Evolutionary conservation across 768 basidiomycete genomes (phyloP).

Genomic region (Phanerochaete sordida): DNA sequence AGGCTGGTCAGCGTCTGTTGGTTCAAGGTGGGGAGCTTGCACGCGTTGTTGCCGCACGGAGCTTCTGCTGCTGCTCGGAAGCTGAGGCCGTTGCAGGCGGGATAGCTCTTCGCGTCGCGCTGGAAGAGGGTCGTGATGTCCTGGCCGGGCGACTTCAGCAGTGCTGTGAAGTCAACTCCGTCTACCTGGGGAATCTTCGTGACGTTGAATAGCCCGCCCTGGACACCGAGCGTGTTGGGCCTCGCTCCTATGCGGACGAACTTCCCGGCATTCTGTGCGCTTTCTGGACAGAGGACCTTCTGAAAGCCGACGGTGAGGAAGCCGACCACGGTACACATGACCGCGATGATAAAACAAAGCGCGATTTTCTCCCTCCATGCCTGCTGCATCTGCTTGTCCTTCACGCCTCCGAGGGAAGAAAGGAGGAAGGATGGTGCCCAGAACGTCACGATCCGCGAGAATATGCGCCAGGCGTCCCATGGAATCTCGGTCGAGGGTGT

Average conservation of each 20-base stretch:
- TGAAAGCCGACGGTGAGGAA: constrained; percentile 95
- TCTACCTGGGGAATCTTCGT: constrained; percentile 44
- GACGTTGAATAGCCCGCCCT: constrained; percentile 76
- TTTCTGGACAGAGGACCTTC: constrained; percentile 82
- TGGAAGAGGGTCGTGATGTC: constrained; percentile 89
- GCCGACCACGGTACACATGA: constrained; percentile 77
- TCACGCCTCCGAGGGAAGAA: constrained; percentile 71
- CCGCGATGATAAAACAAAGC: constrained; percentile 79
- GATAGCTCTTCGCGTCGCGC: constrained; percentile 62
- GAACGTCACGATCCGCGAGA: constrained; percentile 76
- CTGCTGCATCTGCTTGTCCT: constrained; percentile 72
- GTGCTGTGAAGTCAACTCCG: constrained; percentile 54
- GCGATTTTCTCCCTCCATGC: constrained; percentile 99
- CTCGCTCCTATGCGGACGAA: constrained; percentile 49
- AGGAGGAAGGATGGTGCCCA: constrained; percentile 87
- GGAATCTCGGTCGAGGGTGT: constrained; percentile 27
- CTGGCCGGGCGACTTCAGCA: constrained; percentile 64
- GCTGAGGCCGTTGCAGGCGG: constrained; percentile 56
- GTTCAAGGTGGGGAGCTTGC: constrained; percentile 64
- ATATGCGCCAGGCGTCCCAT: constrained; percentile 74
- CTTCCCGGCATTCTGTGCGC: constrained; percentile 37
- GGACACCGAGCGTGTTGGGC: constrained; percentile 67
- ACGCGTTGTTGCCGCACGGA: constrained; percentile 63
- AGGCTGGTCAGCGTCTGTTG: constrained; percentile 57
- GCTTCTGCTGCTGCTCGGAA: constrained; percentile 71